These are phyloP conservation scores for Sporisorium iseilematis-ciliati DNA, from an alignment of 1,284 basidiomycete species.

Conservation along the genomic window DNA sequence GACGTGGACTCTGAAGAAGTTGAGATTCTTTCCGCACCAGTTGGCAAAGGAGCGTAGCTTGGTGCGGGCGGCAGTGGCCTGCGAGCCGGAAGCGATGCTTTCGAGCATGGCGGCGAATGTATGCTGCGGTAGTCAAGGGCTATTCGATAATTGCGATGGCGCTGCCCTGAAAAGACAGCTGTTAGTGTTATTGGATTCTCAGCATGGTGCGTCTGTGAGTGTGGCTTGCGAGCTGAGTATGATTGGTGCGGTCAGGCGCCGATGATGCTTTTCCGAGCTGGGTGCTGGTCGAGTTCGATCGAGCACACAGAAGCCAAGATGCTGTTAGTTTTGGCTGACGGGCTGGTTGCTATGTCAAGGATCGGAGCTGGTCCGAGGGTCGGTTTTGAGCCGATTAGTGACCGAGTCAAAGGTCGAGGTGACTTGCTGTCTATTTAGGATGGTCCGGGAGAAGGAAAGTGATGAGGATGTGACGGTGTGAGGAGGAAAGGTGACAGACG, in stretches of 20 bases:
- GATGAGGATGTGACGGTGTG: not conserved
- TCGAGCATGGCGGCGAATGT: constrained; percentile 12
- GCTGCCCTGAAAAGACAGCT: constrained; percentile 9
- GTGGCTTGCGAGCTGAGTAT: constrained; percentile 5
- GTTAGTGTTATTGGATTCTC: constrained; percentile 5
- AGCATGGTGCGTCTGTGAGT: not conserved
- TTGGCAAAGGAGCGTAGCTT: constrained; percentile 15
- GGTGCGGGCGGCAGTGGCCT: constrained; percentile 11
- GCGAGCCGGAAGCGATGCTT: constrained; percentile 10
- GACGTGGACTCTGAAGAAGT: constrained; percentile 72
- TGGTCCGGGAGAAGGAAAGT: not conserved
- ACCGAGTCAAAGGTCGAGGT: not conserved
- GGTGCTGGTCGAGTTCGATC: no score
- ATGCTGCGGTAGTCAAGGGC: not conserved
- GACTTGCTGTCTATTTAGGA: not conserved
- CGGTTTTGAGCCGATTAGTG: not conserved
- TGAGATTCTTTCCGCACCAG: constrained; percentile 54
- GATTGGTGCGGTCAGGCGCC: not conserved
- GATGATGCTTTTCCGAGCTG: no score
- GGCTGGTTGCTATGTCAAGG: not conserved
- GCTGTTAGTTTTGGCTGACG: no score
- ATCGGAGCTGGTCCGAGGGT: not conserved
- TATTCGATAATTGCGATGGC: not conserved
- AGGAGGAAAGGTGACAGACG: not conserved
- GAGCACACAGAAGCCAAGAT: no score